These are phyloP conservation scores for Juncus effusus DNA, from an alignment of 176 grass and related monocot species.

Conservation along the genomic window DNA sequence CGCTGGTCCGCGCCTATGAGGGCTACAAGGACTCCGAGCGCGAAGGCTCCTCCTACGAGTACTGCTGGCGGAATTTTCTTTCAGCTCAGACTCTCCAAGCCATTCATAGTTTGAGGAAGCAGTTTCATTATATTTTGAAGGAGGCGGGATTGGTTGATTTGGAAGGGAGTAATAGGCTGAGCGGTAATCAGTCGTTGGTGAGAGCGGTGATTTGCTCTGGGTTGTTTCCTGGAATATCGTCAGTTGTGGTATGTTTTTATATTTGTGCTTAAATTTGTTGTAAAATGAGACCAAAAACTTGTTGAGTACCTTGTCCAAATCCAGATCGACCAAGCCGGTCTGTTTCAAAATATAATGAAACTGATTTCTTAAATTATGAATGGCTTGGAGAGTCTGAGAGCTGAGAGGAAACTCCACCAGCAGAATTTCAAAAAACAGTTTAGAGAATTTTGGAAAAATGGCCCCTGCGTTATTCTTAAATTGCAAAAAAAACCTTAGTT, in stretches of 20 bases:
- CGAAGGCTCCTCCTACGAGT: slow-evolving; percentile 90
- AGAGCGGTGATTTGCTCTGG: slow-evolving; percentile 87
- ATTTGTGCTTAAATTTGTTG: background rate
- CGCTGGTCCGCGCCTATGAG: slow-evolving; percentile 87
- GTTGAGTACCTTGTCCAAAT: background rate
- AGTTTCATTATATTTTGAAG: slow-evolving; percentile 90
- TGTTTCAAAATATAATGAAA: slow-evolving; percentile 89
- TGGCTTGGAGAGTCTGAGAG: slow-evolving; percentile 87
- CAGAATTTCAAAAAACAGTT: no score
- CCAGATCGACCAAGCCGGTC: slow-evolving; percentile 62
- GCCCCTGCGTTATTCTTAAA: no score
- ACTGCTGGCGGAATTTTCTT: slow-evolving; percentile 95
- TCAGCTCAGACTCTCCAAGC: slow-evolving; percentile 94
- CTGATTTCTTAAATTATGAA: slow-evolving; percentile 89
- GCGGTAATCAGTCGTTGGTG: slow-evolving; percentile 92
- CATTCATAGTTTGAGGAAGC: slow-evolving; percentile 88
- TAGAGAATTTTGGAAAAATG: no score
- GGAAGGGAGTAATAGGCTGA: slow-evolving; percentile 75
- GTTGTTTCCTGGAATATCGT: slow-evolving; percentile 86
- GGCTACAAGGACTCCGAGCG: slow-evolving; percentile 99
- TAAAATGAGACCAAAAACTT: background rate
- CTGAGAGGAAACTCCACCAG: slow-evolving; percentile 90
- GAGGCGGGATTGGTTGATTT: slow-evolving; percentile 69
- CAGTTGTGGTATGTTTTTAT: slow-evolving; percentile 69
- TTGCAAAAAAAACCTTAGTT: no score